Evolutionary conservation across 768 basidiomycete genomes (phyloP).

Genomic region (Lentinula detonsa): DNA sequence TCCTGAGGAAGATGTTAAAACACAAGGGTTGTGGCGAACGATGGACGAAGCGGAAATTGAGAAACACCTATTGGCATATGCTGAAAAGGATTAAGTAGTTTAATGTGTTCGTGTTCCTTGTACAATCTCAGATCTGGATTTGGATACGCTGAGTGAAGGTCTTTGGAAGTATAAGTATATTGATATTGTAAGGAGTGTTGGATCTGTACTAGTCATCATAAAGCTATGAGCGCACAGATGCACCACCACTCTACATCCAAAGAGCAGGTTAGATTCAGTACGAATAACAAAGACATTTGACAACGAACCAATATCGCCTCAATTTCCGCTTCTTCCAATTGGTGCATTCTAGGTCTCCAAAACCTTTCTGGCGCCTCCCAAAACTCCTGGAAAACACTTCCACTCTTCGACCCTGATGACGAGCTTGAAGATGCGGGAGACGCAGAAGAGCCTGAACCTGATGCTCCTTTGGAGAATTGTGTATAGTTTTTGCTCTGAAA

Average conservation of each 20-base stretch:
- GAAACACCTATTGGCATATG: slow-evolving; percentile 75
- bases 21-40: slow-evolving; percentile 71
- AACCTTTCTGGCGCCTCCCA: slow-evolving; percentile 65
- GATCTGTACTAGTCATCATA: neutral
- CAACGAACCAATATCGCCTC: slow-evolving; percentile 57
- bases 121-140: neutral
- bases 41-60: slow-evolving; percentile 77
- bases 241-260: slow-evolving; percentile 56
- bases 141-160: neutral
- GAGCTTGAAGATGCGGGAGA: slow-evolving; percentile 11
- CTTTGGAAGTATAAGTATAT: neutral
- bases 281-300: neutral
- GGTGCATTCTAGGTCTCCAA: slow-evolving; percentile 44
- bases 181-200: too few relatives aligned
- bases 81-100: slow-evolving; percentile 76
- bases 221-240: slow-evolving; percentile 35
- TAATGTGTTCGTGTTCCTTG: neutral
- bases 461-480: slow-evolving; percentile 31
- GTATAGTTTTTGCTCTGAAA: slow-evolving; percentile 41
- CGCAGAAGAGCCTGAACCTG: slow-evolving; percentile 13
- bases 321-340: slow-evolving; percentile 54
- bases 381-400: slow-evolving; percentile 33
- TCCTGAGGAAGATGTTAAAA: slow-evolving; percentile 68
- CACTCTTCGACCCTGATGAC: slow-evolving; percentile 11
- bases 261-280: slow-evolving; percentile 3